Evolutionary conservation across 768 basidiomycete genomes (phyloP).

Genomic region (Fomitopsis pulvina): DNA sequence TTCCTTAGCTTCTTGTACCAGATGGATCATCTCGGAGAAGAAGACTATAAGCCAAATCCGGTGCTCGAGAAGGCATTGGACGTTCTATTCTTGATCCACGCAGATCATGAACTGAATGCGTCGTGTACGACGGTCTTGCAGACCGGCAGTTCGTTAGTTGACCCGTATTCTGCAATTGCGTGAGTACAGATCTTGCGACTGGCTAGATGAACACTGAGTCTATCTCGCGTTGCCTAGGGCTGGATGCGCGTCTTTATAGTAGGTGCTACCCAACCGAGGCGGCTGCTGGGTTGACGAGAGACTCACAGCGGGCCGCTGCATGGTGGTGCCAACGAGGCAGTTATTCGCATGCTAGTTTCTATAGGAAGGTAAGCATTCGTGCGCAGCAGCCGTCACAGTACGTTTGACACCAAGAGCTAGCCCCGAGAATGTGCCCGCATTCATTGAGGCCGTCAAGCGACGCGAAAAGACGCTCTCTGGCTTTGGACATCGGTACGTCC

Average conservation of each 20-base stretch:
- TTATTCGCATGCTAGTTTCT: conserved; percentile 87
- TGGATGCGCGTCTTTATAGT: conserved; percentile 86
- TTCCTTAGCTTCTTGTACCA: conserved; percentile 73
- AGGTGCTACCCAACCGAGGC: conserved; percentile 25
- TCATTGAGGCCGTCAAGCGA: conserved; percentile 81
- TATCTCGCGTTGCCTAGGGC: conserved; percentile 38
- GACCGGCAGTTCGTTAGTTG: conserved; percentile 83
- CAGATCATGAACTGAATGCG: conserved; percentile 89
- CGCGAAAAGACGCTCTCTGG: conserved; percentile 87
- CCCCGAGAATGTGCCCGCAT: conserved; percentile 79
- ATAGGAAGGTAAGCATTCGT: conserved; percentile 61
- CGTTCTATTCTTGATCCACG: conserved; percentile 80
- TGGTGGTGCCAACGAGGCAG: conserved; percentile 88
- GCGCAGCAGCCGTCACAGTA: not conserved
- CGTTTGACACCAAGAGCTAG: too few relatives aligned
- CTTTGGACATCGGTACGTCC: conserved; percentile 73
- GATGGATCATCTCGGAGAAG: conserved; percentile 75
- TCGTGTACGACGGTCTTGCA: conserved; percentile 83
- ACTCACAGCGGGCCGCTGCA: conserved; percentile 59
- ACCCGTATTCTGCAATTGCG: conserved; percentile 85
- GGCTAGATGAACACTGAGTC: not conserved
- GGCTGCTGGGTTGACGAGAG: conserved; percentile 1
- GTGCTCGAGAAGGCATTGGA: conserved; percentile 85
- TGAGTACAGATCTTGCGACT: conserved; percentile 23
- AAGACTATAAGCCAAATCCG: conserved; percentile 74